phyloP scores from a whole-genome alignment of 139 green algal species.

The Trebouxia sp. region DNA sequence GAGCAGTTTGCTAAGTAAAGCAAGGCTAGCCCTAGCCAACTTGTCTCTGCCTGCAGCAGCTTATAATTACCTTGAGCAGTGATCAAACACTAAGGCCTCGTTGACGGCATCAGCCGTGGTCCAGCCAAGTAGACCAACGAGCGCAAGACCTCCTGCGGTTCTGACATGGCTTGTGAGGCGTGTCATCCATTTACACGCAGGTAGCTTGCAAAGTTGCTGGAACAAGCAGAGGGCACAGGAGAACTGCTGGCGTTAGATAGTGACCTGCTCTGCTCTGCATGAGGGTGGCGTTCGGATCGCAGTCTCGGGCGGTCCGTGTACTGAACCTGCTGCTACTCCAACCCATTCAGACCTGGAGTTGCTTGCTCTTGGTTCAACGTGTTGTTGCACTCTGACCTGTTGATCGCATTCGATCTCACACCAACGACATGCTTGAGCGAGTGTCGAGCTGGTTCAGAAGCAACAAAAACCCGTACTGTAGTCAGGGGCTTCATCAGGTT shows the following conservation, averaged over 20 bases:
- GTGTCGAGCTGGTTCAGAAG: constrained; percentile 25
- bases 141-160: background rate
- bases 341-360: too few relatives aligned
- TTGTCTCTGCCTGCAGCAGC: too few relatives aligned
- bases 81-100: background rate
- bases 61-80: background rate
- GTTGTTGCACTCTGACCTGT: too few relatives aligned
- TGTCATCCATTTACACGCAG: background rate
- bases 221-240: background rate
- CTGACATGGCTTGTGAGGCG: too few relatives aligned
- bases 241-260: too few relatives aligned
- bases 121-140: background rate
- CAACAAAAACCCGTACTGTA: background rate
- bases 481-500: background rate
- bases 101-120: constrained; percentile 1
- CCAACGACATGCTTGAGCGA: background rate
- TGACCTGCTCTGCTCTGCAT: background rate
- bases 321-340: too few relatives aligned
- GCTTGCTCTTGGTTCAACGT: too few relatives aligned
- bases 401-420: too few relatives aligned
- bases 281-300: too few relatives aligned
- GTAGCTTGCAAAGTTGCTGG: background rate
- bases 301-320: too few relatives aligned
- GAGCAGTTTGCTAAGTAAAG: too few relatives aligned
- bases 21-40: too few relatives aligned